Evolutionary conservation across 805 yeast genomes (phyloP), one percentile per base, ranked within the genome.

Genomic region (Metschnikowia hibisci): DNA sequence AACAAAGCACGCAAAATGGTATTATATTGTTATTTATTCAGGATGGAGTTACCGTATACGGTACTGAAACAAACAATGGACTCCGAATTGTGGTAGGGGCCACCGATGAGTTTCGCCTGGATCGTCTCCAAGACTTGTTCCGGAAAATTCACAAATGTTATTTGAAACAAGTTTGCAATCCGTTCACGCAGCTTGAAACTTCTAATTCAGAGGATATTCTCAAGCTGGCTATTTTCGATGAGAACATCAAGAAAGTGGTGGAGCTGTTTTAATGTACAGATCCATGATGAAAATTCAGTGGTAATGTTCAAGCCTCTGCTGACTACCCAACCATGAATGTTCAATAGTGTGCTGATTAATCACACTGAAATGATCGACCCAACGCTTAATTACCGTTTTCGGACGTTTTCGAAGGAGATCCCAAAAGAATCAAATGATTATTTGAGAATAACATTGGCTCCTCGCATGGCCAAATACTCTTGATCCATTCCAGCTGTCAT

Each of bases 401-500:
- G n/a, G n/a, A n/a, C n/a, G n/a, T n/a, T n/a, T n/a, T n/a, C n/a
- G n/a, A n/a, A n/a, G n/a, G n/a, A n/a, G 23, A 20, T 20, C 7
- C 23, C 23, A 20, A 8, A 20, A 8, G 5, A 20, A 6, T 20
- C 23, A 6, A 20, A 8, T 11, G n/a, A 12, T 41, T 50, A 70
- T 60, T 85, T 81, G 60, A 90, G 71, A 7, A 91, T 79, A 13
- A 90, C 88, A 60, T 91, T 86, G 31, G 96, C 98, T 41, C 86
- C 87, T 54, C 98, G 75, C 47, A 91, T 69, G 51, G 85, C 85
- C 57, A 91, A 70, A 60, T 89, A 91, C 62, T 89, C 95, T 65
- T 91, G 98, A 63, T 91, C 97, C 23, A 85, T 84, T 18, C 96
- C 96, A 3, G 95, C 87, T 1, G 89, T 83, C 81, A 91, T 79